Base-by-base conservation (phyloP, 2,329 filamentous ascomycete species). In the Metarhizium brunneum region DNA sequence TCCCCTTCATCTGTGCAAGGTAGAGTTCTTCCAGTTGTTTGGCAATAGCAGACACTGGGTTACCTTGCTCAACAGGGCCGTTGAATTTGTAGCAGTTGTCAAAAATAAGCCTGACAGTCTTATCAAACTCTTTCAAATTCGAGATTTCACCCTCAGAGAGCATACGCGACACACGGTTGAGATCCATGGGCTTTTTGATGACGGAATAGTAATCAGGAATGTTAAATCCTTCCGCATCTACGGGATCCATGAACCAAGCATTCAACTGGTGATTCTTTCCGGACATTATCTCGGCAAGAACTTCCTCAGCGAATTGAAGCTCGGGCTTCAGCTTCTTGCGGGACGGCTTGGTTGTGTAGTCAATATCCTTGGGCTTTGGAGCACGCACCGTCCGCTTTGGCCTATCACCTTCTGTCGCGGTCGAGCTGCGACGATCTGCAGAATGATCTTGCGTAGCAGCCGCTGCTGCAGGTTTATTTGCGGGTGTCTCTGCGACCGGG, bases 141-240 rank as follows among this genome's bases (percentile, higher is more conserved):
- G 84, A 81, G 66, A 97, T 97, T 55, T 90, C 83, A 30, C 91
- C 90, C 13, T 78, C 77, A 62, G 86, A 83, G 45, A 96, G 78
- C 71, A 95, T 95, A 47, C 79, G 78, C 40, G 82, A 78, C 66
- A 96, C 87, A n/a, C 90, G 96, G 16, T 81, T 78, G 52, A 96
- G 77, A 69, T 99, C 92, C 92, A 97, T 99, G 0, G 94, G 94
- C 68, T 92, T 90, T 77, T 96, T 97, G 73, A 99, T 91, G 59
- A 97, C 78, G 65, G 87, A 90, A 69, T 94, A 90, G 68, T 99
- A 99, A 29, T 87, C 86, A 0, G 94, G 94, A 57, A 97, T 96
- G 68, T 92, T 91, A 54, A 97, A 76, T 0, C 92, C 92, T 40
- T 97, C 92, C 0, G 94, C 91, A 67, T 99, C 94, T 20, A 99